Base-by-base conservation (phyloP, 306 rosid species). In the Trifolium pratense region DNA sequence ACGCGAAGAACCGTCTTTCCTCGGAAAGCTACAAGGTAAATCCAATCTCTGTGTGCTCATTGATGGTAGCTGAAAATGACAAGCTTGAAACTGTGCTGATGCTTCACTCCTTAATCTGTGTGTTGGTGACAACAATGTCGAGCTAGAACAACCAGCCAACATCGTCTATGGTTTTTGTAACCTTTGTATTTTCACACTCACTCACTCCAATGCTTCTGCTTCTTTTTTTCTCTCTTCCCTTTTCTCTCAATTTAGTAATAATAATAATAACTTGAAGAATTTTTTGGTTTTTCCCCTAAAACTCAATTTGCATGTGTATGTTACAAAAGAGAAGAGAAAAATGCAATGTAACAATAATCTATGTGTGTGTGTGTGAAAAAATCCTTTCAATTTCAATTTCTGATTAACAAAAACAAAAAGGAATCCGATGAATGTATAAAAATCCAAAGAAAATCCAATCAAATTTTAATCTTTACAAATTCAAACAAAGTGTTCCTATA, bases 71-170 rank as follows among this genome's bases (percentile, higher is more conserved):
- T 88, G 97, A 55, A 91, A 87, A 87, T 90, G 96, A 80, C 93
- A 90, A 51, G 97, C 90, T 87, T 91, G 99, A 76, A 89, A 94
- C 88, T 87, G 94, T 75, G 91, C 75, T 12, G 84, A 56, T 70
- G 87, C 86, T 94, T 95, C 99, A 77, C 89, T 95, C 85, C 97
- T 95, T 87, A 95, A 86, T 88, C 97, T 92, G 79, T 95, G 97
- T 83, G 97, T 92, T 18, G 99, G 99, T 79, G 97, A 95, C 88
- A 90, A 86, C 93, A 95, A 84, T 87, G 97, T 82, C 69, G 97
- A 88, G 85, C 99, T 90, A 83, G 99, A 95, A 77, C 97, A 95
- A 92, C 99, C 97, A 74, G 99, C 99, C 99, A 95, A 95, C 99
- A 95, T 95, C 80, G 87, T 92, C 89, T 94, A 83, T 16, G 66